Base-by-base conservation (phyloP, 2,329 filamentous ascomycete genomes). In the Alternaria incomplexa region DNA sequence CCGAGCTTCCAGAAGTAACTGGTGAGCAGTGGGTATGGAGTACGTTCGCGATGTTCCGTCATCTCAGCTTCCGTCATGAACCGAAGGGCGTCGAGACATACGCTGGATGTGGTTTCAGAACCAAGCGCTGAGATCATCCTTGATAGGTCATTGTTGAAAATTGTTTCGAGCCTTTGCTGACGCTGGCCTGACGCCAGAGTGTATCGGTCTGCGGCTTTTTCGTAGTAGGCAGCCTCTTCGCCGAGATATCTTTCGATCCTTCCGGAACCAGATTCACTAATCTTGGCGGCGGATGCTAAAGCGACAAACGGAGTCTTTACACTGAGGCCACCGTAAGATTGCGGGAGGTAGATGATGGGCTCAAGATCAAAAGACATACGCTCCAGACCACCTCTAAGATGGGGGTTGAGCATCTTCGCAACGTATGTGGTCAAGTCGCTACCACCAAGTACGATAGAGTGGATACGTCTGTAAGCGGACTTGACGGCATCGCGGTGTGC, bases 221-320 rank as follows among this genome's bases (percentile, higher is more conserved):
- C 48, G 66, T 76, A 73, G 64, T 73, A 73, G 36, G 36, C 9
- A 10, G 36, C 15, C 9, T 40, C 36, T 40, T 40, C 36, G 36
- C 5, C 2, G 23, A 72, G 47, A 45, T 70, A 75, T 3, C 47
- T 6, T 1, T 62, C 23, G 9, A 76, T 36, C 2, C 25, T 15
- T 7, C 11, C n/a, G 5, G 53, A 13, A 5, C 72, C 68, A 8
- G 67, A 48, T 3, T 57, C 40, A 2, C 15, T 9, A 5, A 75
- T 52, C 1, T 62, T 45, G 44, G 51, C 53, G 1, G 75, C 73
- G 32, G 73, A 64, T 17, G 65, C 67, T 51, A 77, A 61, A 0
- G 69, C 60, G 13, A 68, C 60, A 57, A 72, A 73, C 3, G 75
- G 74, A 58, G 72, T 78, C 51, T 74, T 71, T 17, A 77, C 64